These are phyloP conservation scores for Globisporangium cystogenes DNA, from an alignment of 352 stramenopile species.

Conservation along the genomic window DNA sequence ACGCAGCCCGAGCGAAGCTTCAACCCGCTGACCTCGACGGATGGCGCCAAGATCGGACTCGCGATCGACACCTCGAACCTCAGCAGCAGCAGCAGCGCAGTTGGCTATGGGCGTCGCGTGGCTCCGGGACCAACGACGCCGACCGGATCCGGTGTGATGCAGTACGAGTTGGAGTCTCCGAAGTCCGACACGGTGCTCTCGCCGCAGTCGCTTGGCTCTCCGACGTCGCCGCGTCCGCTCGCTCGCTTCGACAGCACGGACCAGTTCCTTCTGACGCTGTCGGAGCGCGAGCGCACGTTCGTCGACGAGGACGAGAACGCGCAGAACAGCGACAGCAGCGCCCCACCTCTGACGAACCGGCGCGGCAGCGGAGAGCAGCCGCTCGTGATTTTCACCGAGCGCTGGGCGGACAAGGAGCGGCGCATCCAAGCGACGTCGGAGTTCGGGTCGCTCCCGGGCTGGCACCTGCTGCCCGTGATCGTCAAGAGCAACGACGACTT, in stretches of 20 bases:
- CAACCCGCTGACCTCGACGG: slow-evolving; percentile 23
- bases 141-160: neutral
- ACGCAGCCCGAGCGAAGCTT: slow-evolving; percentile 24
- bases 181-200: slow-evolving; percentile 52
- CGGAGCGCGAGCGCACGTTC: slow-evolving; percentile 63
- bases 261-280: slow-evolving; percentile 57
- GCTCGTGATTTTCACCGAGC: slow-evolving; percentile 92
- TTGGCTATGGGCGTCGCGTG: slow-evolving; percentile 7
- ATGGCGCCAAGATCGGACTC: slow-evolving; percentile 23
- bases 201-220: slow-evolving; percentile 51
- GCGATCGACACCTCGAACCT: slow-evolving; percentile 39
- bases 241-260: slow-evolving; percentile 76
- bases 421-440: slow-evolving; percentile 84
- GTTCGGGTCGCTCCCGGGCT: slow-evolving; percentile 81
- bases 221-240: slow-evolving; percentile 45
- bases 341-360: slow-evolving; percentile 10
- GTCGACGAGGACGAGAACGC: slow-evolving; percentile 48
- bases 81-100: neutral
- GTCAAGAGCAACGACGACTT: slow-evolving; percentile 99
- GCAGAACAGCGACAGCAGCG: slow-evolving; percentile 11
- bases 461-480: slow-evolving; percentile 93
- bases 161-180: slow-evolving; percentile 35
- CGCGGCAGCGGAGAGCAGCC: slow-evolving; percentile 29
- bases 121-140: slow-evolving; percentile 4
- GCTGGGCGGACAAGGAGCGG: slow-evolving; percentile 93